A percentile compares a stretch with the other conserved stretches of the same genome.
These are phyloP conservation scores for Aspergillus costaricaensis DNA, from an alignment of 2,329 filamentous ascomycete genomes.

Conservation along the genomic window DNA sequence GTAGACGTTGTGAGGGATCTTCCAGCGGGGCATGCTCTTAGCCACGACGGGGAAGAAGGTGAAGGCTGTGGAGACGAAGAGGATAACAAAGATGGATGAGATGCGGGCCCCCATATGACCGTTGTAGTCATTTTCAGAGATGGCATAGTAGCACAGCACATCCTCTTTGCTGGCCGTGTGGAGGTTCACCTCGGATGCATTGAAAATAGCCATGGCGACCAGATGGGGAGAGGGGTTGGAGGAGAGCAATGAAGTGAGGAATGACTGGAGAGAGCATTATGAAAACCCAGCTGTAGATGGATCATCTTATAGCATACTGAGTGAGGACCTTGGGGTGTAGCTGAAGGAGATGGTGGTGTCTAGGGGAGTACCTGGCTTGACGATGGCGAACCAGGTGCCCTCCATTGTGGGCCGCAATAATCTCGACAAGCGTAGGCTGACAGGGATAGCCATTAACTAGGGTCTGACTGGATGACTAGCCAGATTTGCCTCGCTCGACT, in stretches of 20 bases:
- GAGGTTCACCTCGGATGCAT: constrained; percentile 12
- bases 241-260: background rate
- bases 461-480: background rate
- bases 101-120: constrained; percentile 16
- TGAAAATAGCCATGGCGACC: constrained; percentile 6
- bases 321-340: background rate
- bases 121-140: constrained; percentile 16
- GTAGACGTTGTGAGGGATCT: constrained; percentile 16
- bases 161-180: constrained; percentile 11
- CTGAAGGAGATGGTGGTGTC: background rate
- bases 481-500: background rate
- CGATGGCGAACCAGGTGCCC: background rate
- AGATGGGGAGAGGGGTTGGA: background rate
- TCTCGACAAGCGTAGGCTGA: background rate
- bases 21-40: constrained; percentile 7
- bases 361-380: background rate
- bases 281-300: background rate
- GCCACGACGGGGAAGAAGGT: constrained; percentile 18
- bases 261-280: background rate
- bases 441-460: background rate
- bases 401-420: background rate
- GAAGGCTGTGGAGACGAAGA: constrained; percentile 14
- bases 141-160: constrained; percentile 14
- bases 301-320: background rate
- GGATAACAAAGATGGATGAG: constrained; percentile 19